Evolutionary conservation across 495 filamentous ascomycete species (phyloP).

Genomic region (Podospora anserina): DNA sequence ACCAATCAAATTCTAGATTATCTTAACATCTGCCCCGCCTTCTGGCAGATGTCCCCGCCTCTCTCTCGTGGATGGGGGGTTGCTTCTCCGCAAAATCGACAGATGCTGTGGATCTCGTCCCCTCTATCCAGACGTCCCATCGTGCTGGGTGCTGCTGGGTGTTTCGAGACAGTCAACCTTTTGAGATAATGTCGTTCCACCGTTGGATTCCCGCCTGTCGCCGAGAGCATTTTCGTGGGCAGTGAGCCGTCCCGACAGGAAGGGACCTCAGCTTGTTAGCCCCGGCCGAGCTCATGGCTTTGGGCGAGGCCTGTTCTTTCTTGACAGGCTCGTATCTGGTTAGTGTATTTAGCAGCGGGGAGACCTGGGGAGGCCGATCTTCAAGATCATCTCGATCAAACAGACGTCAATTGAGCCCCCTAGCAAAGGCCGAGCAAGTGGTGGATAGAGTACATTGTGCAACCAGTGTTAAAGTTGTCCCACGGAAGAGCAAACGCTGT

Average conservation of each 20-base stretch:
- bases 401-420: neutral
- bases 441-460: neutral
- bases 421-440: neutral
- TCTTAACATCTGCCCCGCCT: neutral
- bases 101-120: slow-evolving; percentile 5
- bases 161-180: neutral
- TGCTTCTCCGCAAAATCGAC: slow-evolving; percentile 5
- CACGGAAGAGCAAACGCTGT: neutral
- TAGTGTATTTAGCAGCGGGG: neutral
- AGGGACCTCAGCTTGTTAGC: neutral
- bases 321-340: neutral
- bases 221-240: neutral
- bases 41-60: neutral
- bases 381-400: slow-evolving; percentile 15
- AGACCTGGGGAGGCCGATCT: neutral
- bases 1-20: neutral
- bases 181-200: neutral
- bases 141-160: neutral
- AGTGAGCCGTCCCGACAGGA: neutral
- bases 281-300: neutral
- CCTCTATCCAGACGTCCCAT: neutral
- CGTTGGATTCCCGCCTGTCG: neutral
- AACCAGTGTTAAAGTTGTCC: neutral
- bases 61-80: neutral
- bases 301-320: too few species aligned